These are phyloP conservation scores for Suillus subaureus DNA, from an alignment of 768 basidiomycete species.

Conservation along the genomic window DNA sequence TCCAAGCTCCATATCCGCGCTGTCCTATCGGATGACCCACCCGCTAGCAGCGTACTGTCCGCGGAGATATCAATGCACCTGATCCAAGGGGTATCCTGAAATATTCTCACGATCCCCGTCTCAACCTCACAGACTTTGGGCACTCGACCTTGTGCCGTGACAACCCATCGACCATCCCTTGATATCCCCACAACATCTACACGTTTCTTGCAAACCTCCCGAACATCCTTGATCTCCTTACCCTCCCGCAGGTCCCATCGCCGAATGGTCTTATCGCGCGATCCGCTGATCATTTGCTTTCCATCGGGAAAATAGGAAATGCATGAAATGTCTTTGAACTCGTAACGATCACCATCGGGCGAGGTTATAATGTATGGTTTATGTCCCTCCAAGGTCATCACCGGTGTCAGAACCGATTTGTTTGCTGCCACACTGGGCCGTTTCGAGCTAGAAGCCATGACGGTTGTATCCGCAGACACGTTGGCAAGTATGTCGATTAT, in stretches of 20 bases:
- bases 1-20: not conserved
- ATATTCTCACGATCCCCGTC: not conserved
- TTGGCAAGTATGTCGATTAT: not conserved
- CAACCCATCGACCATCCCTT: not conserved
- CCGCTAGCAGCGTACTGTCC: not conserved
- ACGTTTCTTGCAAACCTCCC: fast-evolving
- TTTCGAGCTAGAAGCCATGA: too few relatives aligned
- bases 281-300: not conserved
- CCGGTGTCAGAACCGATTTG: too few relatives aligned
- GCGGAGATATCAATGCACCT: not conserved
- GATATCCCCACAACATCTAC: not conserved
- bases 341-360: not conserved
- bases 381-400: too few relatives aligned
- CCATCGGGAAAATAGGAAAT: not conserved
- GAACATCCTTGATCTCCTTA: not conserved
- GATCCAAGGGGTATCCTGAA: not conserved
- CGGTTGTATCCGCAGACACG: not conserved
- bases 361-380: too few relatives aligned
- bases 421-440: too few relatives aligned
- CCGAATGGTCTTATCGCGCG: too few relatives aligned
- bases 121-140: not conserved
- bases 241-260: too few relatives aligned
- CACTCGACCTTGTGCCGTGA: not conserved
- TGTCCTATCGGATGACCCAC: fast-evolving
- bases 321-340: not conserved